phyloP scores from a whole-genome alignment of 441 rosid species.

The Populus hybrid region DNA sequence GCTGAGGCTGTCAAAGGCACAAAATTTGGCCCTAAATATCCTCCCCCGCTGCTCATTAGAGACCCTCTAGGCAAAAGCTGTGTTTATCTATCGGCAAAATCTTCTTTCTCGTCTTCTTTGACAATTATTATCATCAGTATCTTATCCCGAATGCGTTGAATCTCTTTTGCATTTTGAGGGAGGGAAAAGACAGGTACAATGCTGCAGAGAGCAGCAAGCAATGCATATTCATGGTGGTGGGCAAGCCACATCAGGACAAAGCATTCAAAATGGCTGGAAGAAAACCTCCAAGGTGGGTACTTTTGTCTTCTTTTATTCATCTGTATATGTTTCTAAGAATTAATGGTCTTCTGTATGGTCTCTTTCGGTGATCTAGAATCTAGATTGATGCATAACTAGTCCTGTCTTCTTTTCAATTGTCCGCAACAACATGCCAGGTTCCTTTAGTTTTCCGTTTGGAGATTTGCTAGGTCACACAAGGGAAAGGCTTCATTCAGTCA shows the following conservation, averaged over 20 bases:
- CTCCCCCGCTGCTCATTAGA: constrained; percentile 20
- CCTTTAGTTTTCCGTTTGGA: not conserved
- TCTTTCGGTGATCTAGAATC: not conserved
- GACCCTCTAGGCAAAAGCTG: not conserved
- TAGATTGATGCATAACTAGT: not conserved
- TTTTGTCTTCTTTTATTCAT: not conserved
- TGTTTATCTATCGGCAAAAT: constrained; percentile 1
- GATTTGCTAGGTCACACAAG: not conserved
- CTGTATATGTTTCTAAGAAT: not conserved
- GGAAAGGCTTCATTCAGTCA: not conserved
- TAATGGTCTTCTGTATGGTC: not conserved
- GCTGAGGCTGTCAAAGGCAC: constrained; percentile 30
- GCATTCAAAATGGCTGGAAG: constrained; percentile 98
- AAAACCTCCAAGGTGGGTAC: constrained; percentile 69
- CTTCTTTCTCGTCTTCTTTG: not conserved
- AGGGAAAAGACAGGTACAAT: constrained; percentile 25
- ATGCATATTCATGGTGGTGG: constrained; percentile 99
- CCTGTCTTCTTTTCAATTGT: not conserved
- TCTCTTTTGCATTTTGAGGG: constrained; percentile 5
- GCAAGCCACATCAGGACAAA: constrained; percentile 96
- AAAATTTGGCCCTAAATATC: constrained; percentile 25
- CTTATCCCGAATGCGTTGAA: constrained; percentile 12
- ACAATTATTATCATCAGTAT: not conserved
- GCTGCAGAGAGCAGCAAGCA: constrained; percentile 93
- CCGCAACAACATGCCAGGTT: not conserved